A percentile compares a stretch with the other conserved stretches of the same genome.
Evolutionary conservation across 139 green algal species (phyloP).

Genomic region (Chlamydomonas asymmetrica): DNA sequence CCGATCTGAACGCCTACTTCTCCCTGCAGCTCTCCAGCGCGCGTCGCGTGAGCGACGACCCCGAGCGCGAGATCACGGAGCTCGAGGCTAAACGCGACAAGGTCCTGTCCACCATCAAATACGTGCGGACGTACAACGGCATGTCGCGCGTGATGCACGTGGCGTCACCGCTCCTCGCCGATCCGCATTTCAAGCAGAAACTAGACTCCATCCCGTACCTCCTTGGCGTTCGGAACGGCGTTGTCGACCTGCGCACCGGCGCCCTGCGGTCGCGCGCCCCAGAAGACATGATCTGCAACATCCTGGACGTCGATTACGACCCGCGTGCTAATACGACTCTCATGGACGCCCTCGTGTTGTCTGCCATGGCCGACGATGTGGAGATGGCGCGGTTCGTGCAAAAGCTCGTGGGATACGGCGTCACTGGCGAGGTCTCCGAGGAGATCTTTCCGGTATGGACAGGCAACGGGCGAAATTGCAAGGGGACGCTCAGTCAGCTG

Average conservation of each 20-base stretch:
- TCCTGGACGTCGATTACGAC: conserved; percentile 18
- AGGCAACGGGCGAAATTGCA: conserved; percentile 13
- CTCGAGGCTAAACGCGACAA: neutral
- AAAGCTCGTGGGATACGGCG: conserved; percentile 19
- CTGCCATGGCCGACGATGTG: conserved; percentile 10
- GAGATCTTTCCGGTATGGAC: conserved; percentile 20
- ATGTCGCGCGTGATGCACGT: neutral
- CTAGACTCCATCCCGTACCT: conserved; percentile 7
- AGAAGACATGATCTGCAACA: conserved; percentile 12
- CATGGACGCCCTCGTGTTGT: neutral
- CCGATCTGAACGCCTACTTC: neutral
- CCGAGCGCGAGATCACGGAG: neutral
- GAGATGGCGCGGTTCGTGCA: conserved; percentile 23
- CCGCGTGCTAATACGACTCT: neutral
- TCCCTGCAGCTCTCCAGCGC: too few relatives aligned
- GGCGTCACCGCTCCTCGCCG: neutral
- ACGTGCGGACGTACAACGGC: neutral
- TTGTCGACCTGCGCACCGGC: conserved; percentile 16
- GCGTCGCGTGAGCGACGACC: neutral
- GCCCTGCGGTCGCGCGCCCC: neutral
- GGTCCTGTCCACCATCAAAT: neutral
- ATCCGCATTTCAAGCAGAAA: neutral
- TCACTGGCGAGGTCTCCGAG: conserved; percentile 22
- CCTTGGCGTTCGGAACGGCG: conserved; percentile 19
- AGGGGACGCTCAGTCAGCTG: conserved; percentile 15